Conservation (phyloP, 2,329 filamentous ascomycete species). For the Cylindrodendrum hubeiense region DNA sequence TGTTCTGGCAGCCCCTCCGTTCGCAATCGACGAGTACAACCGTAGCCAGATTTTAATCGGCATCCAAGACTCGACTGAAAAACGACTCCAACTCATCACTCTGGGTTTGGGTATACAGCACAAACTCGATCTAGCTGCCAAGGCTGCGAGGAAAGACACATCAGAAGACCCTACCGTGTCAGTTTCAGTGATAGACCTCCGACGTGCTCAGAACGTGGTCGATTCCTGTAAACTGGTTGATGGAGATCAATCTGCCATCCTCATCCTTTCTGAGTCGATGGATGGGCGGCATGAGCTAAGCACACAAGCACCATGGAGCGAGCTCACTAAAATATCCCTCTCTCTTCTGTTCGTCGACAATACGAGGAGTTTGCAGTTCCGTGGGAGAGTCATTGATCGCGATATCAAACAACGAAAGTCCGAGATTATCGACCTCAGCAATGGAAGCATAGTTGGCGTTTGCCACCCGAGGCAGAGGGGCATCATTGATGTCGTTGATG, state of each 20-base stretch:
- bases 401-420: slow-evolving; percentile 62
- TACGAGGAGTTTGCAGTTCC: slow-evolving; percentile 69
- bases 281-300: slow-evolving; percentile 76
- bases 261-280: slow-evolving; percentile 76
- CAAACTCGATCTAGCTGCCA: slow-evolving; percentile 45
- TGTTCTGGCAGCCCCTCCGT: slow-evolving; percentile 71
- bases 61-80: slow-evolving; percentile 77
- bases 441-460: slow-evolving; percentile 65
- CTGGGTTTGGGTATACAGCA: slow-evolving; percentile 65
- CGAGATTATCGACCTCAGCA: slow-evolving; percentile 59
- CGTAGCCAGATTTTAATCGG: slow-evolving; percentile 73
- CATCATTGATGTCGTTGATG: slow-evolving; percentile 75
- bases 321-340: slow-evolving; percentile 74
- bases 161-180: slow-evolving; percentile 40
- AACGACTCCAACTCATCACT: slow-evolving; percentile 75
- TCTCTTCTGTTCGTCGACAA: slow-evolving; percentile 72
- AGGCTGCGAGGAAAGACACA: slow-evolving; percentile 35
- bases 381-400: slow-evolving; percentile 63
- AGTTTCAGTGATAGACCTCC: slow-evolving; percentile 59
- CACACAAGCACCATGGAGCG: slow-evolving; percentile 81
- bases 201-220: slow-evolving; percentile 74
- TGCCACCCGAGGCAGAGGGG: slow-evolving; percentile 70
- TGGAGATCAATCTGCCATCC: slow-evolving; percentile 74
- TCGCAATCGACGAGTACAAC: slow-evolving; percentile 64
- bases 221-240: slow-evolving; percentile 81